Percentiles rank a stretch among this genome's conserved stretches.
These are phyloP conservation scores for Botryotinia calthae DNA, from an alignment of 2,329 filamentous ascomycete genomes.

Conservation along the genomic window DNA sequence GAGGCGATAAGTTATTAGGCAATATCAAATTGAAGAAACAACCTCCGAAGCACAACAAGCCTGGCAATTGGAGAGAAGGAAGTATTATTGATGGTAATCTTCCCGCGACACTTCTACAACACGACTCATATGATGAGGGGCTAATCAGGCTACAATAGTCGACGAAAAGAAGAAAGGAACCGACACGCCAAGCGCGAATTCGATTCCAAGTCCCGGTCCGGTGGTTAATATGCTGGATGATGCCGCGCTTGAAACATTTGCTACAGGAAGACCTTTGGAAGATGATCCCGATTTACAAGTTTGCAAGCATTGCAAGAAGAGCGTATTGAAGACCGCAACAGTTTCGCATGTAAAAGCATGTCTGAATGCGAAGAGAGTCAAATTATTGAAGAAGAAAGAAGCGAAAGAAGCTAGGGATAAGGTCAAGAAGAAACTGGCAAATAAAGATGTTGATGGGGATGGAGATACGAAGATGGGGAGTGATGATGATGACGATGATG, in stretches of 20 bases:
- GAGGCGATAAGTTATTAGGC: constrained; percentile 45
- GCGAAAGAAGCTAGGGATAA: constrained; percentile 41
- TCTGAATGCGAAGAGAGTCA: constrained; percentile 57
- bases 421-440: constrained; percentile 43
- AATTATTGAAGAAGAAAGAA: constrained; percentile 40
- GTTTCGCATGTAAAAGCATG: constrained; percentile 81
- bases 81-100: constrained; percentile 55
- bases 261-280: constrained; percentile 76
- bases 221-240: constrained; percentile 71
- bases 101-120: background rate
- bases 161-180: constrained; percentile 56
- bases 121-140: background rate
- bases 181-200: constrained; percentile 42
- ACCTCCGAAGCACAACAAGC: constrained; percentile 60
- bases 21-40: constrained; percentile 62
- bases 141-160: constrained; percentile 28
- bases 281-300: constrained; percentile 75
- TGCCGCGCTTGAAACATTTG: constrained; percentile 72
- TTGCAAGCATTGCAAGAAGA: constrained; percentile 95
- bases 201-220: constrained; percentile 48
- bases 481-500: constrained; percentile 43
- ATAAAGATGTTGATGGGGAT: constrained; percentile 37
- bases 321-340: constrained; percentile 71
- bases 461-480: constrained; percentile 41
- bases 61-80: constrained; percentile 71